Evolutionary conservation across 768 basidiomycete species (phyloP), one percentile per base, ranked within the genome.

Genomic region (Russula lepida): DNA sequence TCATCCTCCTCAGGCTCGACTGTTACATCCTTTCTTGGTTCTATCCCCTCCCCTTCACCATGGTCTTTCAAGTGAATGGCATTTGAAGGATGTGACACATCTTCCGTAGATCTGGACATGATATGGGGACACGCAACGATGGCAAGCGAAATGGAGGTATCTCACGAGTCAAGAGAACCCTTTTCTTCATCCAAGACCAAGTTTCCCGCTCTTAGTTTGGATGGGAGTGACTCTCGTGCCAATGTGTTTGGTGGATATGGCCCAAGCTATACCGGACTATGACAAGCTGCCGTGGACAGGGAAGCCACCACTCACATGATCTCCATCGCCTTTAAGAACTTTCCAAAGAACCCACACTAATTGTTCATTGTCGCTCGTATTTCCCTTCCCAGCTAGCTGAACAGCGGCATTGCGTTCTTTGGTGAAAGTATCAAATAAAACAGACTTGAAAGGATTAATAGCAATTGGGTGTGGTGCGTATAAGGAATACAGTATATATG

Each of bases 331-430:
- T 71, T 83, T 88, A 57, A 91, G 74, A 59, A 91, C 87, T 74
- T 91, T 91, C 88, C 88, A 91, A 62, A 91, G 76, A 47, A 91
- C 89, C 88, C 89, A 91, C 41, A 90, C 86, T 52, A 91, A 75
- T 68, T 89, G 89, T 69, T 90, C 88, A 70, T 83, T 88, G 54
- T 78, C 77, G 58, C 81, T 78, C 60, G 78, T 77, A 28, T 80
- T 77, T 56, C 75, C 76, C 35, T 76, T 70, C 9, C 68, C 75
- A n/a, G 84, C 75, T 54, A 82, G 70, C 53, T 69, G 73, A 52
- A 80, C 74, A 23, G 88, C 86, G 67, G 77, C 75, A 67, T 83
- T 82, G 67, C 86, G 77, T 74, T 91, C 89, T 69, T 78, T 82
- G 41, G 81, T 68, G 69, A 89, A 90, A 6, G 84, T 83, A 63